Evolutionary conservation across 495 filamentous ascomycete species (phyloP).

Genomic region (Hypomontagnella submonticulosa): DNA sequence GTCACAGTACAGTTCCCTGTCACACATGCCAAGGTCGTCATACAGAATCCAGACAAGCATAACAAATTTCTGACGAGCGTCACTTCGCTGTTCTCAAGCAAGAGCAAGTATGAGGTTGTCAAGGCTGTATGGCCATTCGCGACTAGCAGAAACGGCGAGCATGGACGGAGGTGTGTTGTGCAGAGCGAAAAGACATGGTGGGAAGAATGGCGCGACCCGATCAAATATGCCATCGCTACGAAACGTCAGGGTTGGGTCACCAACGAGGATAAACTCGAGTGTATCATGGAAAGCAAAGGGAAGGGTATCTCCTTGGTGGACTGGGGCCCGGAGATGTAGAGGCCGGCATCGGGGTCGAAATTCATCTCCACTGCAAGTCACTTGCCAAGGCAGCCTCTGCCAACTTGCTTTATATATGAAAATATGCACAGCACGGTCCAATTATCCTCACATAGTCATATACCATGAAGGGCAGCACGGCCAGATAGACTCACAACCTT

Average conservation of each 20-base stretch:
- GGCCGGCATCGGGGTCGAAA: background rate
- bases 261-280: slow-evolving; percentile 63
- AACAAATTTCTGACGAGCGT: slow-evolving; percentile 58
- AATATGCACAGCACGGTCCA: too few species aligned
- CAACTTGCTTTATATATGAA: too few species aligned
- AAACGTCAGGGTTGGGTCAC: slow-evolving; percentile 62
- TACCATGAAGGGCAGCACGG: too few species aligned
- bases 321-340: slow-evolving; percentile 52
- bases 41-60: slow-evolving; percentile 57
- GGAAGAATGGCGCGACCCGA: slow-evolving; percentile 60
- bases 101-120: slow-evolving; percentile 61
- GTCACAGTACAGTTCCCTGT: slow-evolving; percentile 62
- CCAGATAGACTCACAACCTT: too few species aligned
- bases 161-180: slow-evolving; percentile 54
- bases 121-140: slow-evolving; percentile 62
- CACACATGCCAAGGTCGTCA: slow-evolving; percentile 59
- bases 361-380: background rate
- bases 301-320: slow-evolving; percentile 48
- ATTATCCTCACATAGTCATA: too few species aligned
- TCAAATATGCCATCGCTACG: slow-evolving; percentile 54
- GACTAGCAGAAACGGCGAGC: slow-evolving; percentile 52
- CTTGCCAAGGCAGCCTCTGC: background rate
- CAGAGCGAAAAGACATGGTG: slow-evolving; percentile 67
- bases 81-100: slow-evolving; percentile 54
- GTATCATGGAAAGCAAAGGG: slow-evolving; percentile 56